Percentiles rank a stretch among this genome's conserved stretches.
Evolutionary conservation across 139 green algal species (phyloP).

Genomic region (Gonium pectorale): DNA sequence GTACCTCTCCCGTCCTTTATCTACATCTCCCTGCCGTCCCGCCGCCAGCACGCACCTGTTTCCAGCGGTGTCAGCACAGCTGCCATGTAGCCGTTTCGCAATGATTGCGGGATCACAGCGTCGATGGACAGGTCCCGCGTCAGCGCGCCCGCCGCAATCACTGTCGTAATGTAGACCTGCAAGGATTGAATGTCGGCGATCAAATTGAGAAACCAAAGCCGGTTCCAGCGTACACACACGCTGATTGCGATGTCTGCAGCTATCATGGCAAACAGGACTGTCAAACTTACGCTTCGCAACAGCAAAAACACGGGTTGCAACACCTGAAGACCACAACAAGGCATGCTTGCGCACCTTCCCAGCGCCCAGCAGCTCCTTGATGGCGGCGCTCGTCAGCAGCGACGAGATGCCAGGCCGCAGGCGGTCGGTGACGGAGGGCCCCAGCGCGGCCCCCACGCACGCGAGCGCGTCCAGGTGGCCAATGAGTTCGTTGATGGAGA

Average conservation of each 20-base stretch:
- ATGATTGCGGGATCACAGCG: background rate
- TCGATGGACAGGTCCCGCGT: conserved; percentile 33
- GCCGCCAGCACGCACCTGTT: conserved; percentile 1
- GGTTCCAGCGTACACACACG: no score
- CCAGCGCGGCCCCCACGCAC: background rate
- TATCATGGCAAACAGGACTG: no score
- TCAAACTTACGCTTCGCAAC: no score
- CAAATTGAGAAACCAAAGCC: no score
- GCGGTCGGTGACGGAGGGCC: background rate
- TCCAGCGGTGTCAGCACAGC: conserved; percentile 36
- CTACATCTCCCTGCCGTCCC: no score
- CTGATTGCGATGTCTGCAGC: no score
- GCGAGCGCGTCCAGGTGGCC: conserved; percentile 19
- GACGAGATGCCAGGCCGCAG: background rate
- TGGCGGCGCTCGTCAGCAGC: conserved; percentile 8
- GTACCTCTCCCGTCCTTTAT: no score
- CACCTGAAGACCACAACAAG: no score
- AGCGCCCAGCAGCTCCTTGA: conserved; percentile 33
- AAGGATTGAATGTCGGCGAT: no score
- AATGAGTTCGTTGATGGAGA: conserved; percentile 39
- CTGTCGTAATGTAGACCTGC: conserved; percentile 21
- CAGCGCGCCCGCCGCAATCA: conserved; percentile 20
- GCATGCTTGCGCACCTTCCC: conserved; percentile 37
- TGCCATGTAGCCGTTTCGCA: conserved; percentile 34
- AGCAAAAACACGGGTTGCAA: no score